Percentiles rank a stretch among this genome's conserved stretches.
phyloP scores from a whole-genome alignment of 352 stramenopile genomes.

The Pythium rishiriense region DNA sequence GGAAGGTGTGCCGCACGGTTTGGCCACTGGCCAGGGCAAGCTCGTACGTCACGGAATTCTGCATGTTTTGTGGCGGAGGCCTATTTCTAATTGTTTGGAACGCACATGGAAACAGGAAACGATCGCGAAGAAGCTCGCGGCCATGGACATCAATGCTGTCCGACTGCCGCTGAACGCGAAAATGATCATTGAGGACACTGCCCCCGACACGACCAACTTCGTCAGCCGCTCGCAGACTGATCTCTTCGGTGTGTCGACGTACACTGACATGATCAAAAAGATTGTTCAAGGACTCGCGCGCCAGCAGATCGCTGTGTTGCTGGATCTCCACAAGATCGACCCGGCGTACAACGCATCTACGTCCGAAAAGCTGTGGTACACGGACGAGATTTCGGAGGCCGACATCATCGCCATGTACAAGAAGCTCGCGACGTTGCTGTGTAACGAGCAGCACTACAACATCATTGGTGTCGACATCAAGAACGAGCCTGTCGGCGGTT shows the following conservation, averaged over 20 bases:
- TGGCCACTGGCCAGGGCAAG: conserved; percentile 65
- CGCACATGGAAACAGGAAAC: conserved; percentile 30
- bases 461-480: conserved; percentile 85
- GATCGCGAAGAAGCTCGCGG: conserved; percentile 60
- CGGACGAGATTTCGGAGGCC: conserved; percentile 45
- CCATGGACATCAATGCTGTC: conserved; percentile 76
- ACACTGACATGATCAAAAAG: conserved; percentile 86
- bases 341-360: conserved; percentile 67
- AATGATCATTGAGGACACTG: conserved; percentile 75
- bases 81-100: background rate
- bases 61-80: background rate
- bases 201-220: conserved; percentile 60
- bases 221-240: conserved; percentile 62
- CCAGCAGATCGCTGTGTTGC: conserved; percentile 76
- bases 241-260: conserved; percentile 61
- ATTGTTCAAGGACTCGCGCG: conserved; percentile 80
- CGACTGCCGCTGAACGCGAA: conserved; percentile 81
- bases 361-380: conserved; percentile 79
- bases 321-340: conserved; percentile 87
- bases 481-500: conserved; percentile 75
- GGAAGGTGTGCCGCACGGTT: conserved; percentile 73
- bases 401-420: conserved; percentile 72
- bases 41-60: conserved; percentile 35
- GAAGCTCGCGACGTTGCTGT: conserved; percentile 65
- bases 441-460: conserved; percentile 81